Evolutionary conservation across 176 grass and related monocot genomes (phyloP), one percentile per base, ranked within the genome.

Genomic region (Chloris gayana): DNA sequence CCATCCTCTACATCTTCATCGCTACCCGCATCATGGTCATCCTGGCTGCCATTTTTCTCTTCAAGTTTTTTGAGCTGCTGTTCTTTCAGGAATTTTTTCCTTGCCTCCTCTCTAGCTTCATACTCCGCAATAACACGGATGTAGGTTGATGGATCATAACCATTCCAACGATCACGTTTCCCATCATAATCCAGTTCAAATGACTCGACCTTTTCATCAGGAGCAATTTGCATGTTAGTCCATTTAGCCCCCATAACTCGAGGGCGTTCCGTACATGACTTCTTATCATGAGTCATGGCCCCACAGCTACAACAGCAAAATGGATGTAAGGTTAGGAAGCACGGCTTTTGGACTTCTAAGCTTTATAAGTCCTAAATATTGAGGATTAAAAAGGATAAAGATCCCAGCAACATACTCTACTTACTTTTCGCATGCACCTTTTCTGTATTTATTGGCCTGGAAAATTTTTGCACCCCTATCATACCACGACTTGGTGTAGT

Each of bases 131-230:
- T 86, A 30, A 98, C 90, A 58, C 88, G 92, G 45, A 86, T 73
- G 83, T 98, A 98, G 29, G 95, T 91, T 0, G 95, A 91, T n/a
- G 92, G 53, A 33, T 98, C 95, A 3, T 88, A 95, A 54, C 95
- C 95, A 78, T 98, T 98, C 95, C 92, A 98, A 17, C 95, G 80
- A 78, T 98, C 95, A 56, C 95, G 90, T 74, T 98, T 98, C 5
- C 95, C 92, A 69, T 98, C 95, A 71, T 95, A 98, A 73, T 98
- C 95, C 8, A 98, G 90, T 65, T 98, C 92, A 88, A 98, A 98
- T 24, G 84, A 90, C 67, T 98, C 95, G 13, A 95, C 86, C 44
- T 95, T 98, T 73, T 98, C 95, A 79, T 98, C 95, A 22, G 92
- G 92, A 0, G 90, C 95, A 47, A 98, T 98, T 59, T 87, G 83